phyloP scores from a whole-genome alignment of 2,329 filamentous ascomycete species.

The Ustilaginoidea virens region DNA sequence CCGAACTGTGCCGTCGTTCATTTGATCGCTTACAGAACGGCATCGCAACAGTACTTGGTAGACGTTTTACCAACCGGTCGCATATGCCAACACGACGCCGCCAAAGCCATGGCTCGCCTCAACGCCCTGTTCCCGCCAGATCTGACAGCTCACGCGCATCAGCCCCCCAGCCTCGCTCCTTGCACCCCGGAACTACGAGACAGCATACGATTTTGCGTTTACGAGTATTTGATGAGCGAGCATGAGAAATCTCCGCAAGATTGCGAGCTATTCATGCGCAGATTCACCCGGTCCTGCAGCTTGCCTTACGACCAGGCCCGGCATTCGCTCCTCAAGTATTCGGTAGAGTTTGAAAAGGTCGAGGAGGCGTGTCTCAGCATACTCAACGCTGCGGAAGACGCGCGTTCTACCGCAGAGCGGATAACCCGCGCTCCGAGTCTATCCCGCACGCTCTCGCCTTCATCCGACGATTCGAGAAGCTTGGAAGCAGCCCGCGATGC shows the following conservation, averaged over 20 bases:
- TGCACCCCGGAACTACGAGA: conserved; percentile 17
- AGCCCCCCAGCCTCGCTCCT: conserved; percentile 11
- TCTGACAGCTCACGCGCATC: conserved; percentile 8
- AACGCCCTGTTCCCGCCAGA: conserved; percentile 20
- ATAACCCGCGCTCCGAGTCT: conserved; percentile 2
- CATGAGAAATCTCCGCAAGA: conserved; percentile 8
- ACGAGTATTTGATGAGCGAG: conserved; percentile 16
- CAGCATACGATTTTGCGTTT: conserved; percentile 19
- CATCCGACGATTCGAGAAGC: conserved; percentile 5
- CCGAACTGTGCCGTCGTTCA: too few relatives aligned
- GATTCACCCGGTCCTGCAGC: conserved; percentile 18
- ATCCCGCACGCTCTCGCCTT: too few relatives aligned
- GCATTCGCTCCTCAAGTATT: conserved; percentile 15
- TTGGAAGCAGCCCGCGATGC: conserved; percentile 2
- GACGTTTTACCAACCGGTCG: conserved; percentile 3
- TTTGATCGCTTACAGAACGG: too few relatives aligned
- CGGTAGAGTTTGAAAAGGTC: conserved; percentile 18
- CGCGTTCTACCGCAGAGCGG: neutral
- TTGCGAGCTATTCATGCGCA: conserved; percentile 13
- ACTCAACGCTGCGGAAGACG: conserved; percentile 9
- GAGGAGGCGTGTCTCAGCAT: conserved; percentile 14
- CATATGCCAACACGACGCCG: conserved; percentile 5
- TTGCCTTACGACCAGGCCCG: conserved; percentile 14
- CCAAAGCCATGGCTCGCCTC: conserved; percentile 17
- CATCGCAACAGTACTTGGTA: conserved; percentile 3